Conservation (phyloP, 23 red algal genomes). For the Gracilaria gracilis region DNA sequence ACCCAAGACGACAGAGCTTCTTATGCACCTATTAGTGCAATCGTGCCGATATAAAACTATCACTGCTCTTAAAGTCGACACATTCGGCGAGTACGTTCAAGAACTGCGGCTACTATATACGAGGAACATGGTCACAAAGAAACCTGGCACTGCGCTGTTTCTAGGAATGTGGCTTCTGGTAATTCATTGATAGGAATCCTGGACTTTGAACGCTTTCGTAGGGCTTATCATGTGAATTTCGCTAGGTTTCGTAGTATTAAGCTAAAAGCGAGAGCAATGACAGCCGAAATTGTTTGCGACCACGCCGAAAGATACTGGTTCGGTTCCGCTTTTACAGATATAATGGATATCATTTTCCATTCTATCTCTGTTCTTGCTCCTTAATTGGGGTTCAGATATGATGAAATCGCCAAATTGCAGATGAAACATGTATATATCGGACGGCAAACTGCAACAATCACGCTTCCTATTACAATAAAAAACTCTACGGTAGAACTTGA, state of each 20-base stretch:
- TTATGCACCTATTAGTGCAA: no score
- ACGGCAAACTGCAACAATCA: not conserved
- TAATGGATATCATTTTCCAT: not conserved
- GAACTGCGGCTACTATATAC: no score
- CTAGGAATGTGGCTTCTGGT: no score
- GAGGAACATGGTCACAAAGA: no score
- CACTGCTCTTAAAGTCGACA: no score
- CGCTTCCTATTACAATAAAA: not conserved
- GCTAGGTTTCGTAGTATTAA: not conserved
- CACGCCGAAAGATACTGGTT: conserved; percentile 22
- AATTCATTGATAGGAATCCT: no score
- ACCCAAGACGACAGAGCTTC: no score
- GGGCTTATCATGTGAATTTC: not conserved
- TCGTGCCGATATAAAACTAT: no score
- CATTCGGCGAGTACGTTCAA: no score
- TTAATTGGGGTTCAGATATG: not conserved
- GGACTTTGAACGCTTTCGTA: not conserved
- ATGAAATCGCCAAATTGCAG: not conserved
- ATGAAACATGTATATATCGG: conserved; percentile 12
- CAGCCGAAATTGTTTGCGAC: conserved; percentile 3
- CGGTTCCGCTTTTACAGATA: not conserved
- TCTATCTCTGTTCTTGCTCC: not conserved
- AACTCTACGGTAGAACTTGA: not conserved
- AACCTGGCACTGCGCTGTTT: no score
- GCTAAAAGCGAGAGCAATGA: not conserved